Percentiles rank a stretch among this genome's conserved stretches.
phyloP scores from a whole-genome alignment of 306 rosid genomes.

The Carpinus viminea region DNA sequence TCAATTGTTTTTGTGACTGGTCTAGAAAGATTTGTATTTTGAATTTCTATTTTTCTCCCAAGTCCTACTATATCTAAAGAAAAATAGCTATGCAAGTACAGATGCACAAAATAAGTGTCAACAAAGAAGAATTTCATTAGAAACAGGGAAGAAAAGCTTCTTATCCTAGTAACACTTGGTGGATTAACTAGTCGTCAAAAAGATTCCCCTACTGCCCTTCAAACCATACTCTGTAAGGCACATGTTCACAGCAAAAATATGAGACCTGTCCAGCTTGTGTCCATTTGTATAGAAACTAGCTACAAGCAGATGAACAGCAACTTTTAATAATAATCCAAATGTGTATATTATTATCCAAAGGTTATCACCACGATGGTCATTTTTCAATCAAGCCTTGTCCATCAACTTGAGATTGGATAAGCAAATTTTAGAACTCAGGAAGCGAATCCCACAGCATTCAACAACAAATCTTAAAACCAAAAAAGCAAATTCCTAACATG shows the following conservation, averaged over 20 bases:
- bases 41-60: too few species aligned
- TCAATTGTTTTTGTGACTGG: too few species aligned
- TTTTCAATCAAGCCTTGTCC: background rate
- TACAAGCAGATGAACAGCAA: background rate
- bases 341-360: background rate
- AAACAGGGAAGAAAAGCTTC: too few species aligned
- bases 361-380: background rate
- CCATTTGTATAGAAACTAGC: conserved; percentile 40
- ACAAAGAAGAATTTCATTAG: too few species aligned
- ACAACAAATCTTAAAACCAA: background rate
- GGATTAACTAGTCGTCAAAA: too few species aligned
- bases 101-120: too few species aligned
- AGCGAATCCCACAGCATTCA: background rate
- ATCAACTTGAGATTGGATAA: background rate
- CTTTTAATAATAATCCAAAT: background rate
- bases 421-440: background rate
- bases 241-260: conserved; percentile 76
- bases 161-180: too few species aligned
- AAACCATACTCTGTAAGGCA: conserved; percentile 1
- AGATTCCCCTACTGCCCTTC: too few species aligned
- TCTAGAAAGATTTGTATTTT: too few species aligned
- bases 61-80: too few species aligned
- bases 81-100: too few species aligned
- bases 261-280: conserved; percentile 76
- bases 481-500: background rate